Conservation (phyloP, 2,329 filamentous ascomycete species). For the Hymenoscyphus fructigenus region DNA sequence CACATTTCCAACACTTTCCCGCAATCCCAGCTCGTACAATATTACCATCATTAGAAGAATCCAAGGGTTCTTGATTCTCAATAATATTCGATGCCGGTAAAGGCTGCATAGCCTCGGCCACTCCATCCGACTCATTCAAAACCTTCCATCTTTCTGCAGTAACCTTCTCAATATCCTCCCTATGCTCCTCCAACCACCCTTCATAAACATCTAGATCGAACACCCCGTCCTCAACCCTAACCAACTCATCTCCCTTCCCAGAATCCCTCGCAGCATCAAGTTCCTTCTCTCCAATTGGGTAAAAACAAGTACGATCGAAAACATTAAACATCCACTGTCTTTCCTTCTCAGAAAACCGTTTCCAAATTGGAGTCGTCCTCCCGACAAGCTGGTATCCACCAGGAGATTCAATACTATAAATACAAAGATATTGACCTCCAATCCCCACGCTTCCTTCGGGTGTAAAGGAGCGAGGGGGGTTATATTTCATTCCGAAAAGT, state of each 20-base stretch:
- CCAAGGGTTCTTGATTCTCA: not conserved
- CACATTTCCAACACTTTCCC: conserved; percentile 39
- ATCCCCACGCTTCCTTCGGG: conserved; percentile 40
- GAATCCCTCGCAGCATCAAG: conserved; percentile 13
- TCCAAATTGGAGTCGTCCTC: conserved; percentile 39
- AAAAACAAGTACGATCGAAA: conserved; percentile 40
- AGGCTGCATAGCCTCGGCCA: conserved; percentile 46
- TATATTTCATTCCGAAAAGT: conserved; percentile 38
- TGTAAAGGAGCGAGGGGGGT: conserved; percentile 40
- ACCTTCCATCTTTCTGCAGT: not conserved
- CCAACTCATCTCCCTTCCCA: not conserved
- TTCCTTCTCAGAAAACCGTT: conserved; percentile 37
- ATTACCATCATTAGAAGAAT: not conserved
- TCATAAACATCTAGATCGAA: conserved; percentile 9
- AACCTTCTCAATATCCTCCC: not conserved
- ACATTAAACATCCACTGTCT: conserved; percentile 41
- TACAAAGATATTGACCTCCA: conserved; percentile 39
- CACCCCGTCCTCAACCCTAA: not conserved
- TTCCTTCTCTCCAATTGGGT: conserved; percentile 37
- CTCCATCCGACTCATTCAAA: conserved; percentile 30
- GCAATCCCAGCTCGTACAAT: conserved; percentile 4
- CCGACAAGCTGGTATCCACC: conserved; percentile 44
- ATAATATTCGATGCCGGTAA: conserved; percentile 40
- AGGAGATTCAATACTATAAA: conserved; percentile 41
- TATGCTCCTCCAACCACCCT: not conserved